Percentiles rank a stretch among this genome's conserved stretches.
Evolutionary conservation across 2,329 filamentous ascomycete genomes (phyloP).

Genomic region (Pleomassaria siparia): DNA sequence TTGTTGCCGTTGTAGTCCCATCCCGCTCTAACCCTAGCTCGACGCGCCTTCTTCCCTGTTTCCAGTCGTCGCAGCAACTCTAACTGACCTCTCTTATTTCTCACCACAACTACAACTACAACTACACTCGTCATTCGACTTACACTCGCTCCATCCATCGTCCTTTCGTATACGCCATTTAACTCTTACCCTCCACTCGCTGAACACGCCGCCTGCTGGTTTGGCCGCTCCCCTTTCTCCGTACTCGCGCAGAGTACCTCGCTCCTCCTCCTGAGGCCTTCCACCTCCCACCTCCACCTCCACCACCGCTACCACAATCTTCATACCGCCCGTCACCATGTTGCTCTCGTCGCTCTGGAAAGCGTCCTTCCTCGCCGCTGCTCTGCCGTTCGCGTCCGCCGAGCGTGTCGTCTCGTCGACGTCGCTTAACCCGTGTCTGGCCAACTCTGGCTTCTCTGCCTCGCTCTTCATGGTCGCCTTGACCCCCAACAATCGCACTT

Average conservation of each 20-base stretch:
- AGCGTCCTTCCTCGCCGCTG: conserved; percentile 36
- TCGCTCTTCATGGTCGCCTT: conserved; percentile 85
- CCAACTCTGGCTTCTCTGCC: conserved; percentile 83
- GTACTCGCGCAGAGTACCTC: conserved; percentile 35
- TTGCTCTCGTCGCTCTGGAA: conserved; percentile 33
- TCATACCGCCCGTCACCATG: conserved; percentile 29
- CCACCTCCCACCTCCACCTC: conserved; percentile 8
- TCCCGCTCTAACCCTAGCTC: conserved; percentile 26
- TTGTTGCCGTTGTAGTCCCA: conserved; percentile 18
- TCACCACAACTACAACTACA: conserved; percentile 16
- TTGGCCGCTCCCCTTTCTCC: conserved; percentile 29
- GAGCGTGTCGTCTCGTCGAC: conserved; percentile 74
- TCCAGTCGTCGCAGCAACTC: conserved; percentile 27
- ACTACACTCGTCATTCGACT: conserved; percentile 13
- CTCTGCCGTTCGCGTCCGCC: conserved; percentile 56
- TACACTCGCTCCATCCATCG: conserved; percentile 22
- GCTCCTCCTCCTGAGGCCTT: conserved; percentile 8
- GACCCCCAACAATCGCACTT: conserved; percentile 71
- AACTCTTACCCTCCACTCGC: conserved; percentile 12
- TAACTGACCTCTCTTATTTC: background rate
- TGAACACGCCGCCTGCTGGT: conserved; percentile 34
- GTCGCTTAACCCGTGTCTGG: conserved; percentile 82
- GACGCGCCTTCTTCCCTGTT: conserved; percentile 29
- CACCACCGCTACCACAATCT: conserved; percentile 12
- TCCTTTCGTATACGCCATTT: conserved; percentile 7